Evolutionary conservation across 2,329 filamentous ascomycete genomes (phyloP), one percentile per base, ranked within the genome.

Genomic region (Microdochium nivale): DNA sequence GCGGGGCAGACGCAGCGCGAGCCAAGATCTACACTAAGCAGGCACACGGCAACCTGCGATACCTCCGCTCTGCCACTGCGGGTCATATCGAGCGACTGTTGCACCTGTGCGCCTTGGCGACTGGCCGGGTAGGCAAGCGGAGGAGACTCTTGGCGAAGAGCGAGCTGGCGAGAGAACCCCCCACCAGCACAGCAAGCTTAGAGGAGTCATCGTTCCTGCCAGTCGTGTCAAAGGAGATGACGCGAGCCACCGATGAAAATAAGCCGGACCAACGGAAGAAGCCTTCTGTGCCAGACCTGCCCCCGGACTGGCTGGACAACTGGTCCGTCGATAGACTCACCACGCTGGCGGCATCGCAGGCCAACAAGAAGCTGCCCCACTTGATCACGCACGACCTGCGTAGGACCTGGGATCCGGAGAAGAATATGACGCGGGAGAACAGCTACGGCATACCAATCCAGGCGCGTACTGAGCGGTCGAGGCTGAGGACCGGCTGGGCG

Each of bases 111-210:
- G 57, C 69, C 44, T 60, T 71, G 21, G 74, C 71, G 1, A 81
- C 83, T 58, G 82, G 78, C 7, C 72, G 81, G 27, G 57, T 64
- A 0, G 82, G 82, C 19, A 70, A 68, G 51, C 68, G 77, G 32
- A 71, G 80, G 44, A 73, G 77, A 14, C 60, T 73, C 49, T 67
- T 85, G 2, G 53, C 56, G 33, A 56, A 78, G 37, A 56, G 64
- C 0, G 56, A 69, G 0, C 65, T 80, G 54, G 55, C 72, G 51
- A 57, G 56, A 2, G 56, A 69, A 5, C 62, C 71, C 2, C 71
- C 76, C 0, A 56, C 57, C 27, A 66, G 75, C 58, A 68, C 74
- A 1, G 58, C 65, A 2, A 67, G 69, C 13, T 60, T 82, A 2
- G 69, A 74, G 23, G 54, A 50, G 24, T 35, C 52, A 11, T 35